A percentile compares a stretch with the other conserved stretches of the same genome.
These are phyloP conservation scores for Dipteronia sinensis DNA, from an alignment of 345 rosid genomes.

Conservation along the genomic window DNA sequence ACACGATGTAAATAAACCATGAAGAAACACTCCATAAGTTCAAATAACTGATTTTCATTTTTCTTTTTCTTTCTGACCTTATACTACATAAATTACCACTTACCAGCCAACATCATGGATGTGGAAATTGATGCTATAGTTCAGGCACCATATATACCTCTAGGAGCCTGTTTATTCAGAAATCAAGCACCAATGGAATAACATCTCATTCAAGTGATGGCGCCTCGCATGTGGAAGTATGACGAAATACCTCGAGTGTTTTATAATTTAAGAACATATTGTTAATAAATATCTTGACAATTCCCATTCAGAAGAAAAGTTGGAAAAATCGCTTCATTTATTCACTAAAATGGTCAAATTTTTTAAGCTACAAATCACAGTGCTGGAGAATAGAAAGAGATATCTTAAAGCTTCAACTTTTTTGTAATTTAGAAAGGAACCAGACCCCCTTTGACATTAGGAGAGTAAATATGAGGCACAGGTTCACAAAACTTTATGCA, in stretches of 20 bases:
- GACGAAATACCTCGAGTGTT: background rate
- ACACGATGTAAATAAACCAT: background rate
- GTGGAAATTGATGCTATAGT: background rate
- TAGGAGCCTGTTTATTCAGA: background rate
- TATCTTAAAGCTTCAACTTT: too few relatives aligned
- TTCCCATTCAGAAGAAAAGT: background rate
- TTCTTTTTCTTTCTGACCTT: background rate
- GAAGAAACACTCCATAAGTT: background rate
- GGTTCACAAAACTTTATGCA: too few relatives aligned
- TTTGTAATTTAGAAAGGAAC: too few relatives aligned
- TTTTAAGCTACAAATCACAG: too few relatives aligned
- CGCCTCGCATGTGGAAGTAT: background rate
- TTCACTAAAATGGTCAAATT: too few relatives aligned
- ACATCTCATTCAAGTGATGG: constrained; percentile 1
- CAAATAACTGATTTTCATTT: background rate
- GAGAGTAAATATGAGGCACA: too few relatives aligned
- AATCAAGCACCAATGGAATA: background rate
- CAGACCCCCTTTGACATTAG: too few relatives aligned
- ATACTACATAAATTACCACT: background rate
- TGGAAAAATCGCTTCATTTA: background rate
- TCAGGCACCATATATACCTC: background rate
- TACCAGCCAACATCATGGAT: background rate
- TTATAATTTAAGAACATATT: background rate
- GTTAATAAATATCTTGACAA: background rate
- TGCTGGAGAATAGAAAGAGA: too few relatives aligned